These are phyloP conservation scores for Elaeis oleifera DNA, from an alignment of 202 grass and related monocot species.

Conservation along the genomic window DNA sequence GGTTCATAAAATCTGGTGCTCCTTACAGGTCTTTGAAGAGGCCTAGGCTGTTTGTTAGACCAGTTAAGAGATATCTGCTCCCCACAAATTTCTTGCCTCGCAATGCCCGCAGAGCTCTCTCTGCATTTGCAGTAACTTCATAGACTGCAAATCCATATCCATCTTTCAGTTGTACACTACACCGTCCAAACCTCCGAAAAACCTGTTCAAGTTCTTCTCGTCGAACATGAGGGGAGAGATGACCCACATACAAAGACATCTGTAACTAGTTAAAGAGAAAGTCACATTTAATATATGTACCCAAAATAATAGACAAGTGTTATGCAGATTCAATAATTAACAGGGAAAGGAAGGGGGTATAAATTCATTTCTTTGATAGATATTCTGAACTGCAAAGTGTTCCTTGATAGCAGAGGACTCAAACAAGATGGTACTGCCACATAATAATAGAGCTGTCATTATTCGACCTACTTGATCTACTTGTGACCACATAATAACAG, in stretches of 20 bases:
- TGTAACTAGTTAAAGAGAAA: constrained; percentile 11
- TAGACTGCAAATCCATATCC: constrained; percentile 55
- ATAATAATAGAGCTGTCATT: too few relatives aligned
- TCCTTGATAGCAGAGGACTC: too few relatives aligned
- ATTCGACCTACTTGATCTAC: too few relatives aligned
- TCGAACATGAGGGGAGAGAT: constrained; percentile 30
- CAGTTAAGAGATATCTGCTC: constrained; percentile 45
- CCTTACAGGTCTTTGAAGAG: constrained; percentile 26
- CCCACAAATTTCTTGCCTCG: constrained; percentile 38
- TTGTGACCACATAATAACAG: too few relatives aligned
- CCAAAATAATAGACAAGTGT: too few relatives aligned
- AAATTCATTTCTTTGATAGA: too few relatives aligned
- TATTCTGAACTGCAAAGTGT: too few relatives aligned
- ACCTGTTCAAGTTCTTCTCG: constrained; percentile 33
- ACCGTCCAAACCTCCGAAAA: constrained; percentile 43
- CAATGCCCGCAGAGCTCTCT: constrained; percentile 33
- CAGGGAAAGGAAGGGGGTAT: too few relatives aligned
- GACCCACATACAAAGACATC: constrained; percentile 66
- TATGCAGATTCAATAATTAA: too few relatives aligned
- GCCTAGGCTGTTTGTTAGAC: constrained; percentile 49
- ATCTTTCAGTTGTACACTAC: constrained; percentile 38
- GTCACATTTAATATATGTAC: too few relatives aligned
- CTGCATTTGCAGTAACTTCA: constrained; percentile 37
- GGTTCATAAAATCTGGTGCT: constrained; percentile 22
- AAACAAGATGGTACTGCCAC: too few relatives aligned